Evolutionary conservation across 2,329 filamentous ascomycete genomes (phyloP).

Genomic region (Pseudogymnoascus sp.): DNA sequence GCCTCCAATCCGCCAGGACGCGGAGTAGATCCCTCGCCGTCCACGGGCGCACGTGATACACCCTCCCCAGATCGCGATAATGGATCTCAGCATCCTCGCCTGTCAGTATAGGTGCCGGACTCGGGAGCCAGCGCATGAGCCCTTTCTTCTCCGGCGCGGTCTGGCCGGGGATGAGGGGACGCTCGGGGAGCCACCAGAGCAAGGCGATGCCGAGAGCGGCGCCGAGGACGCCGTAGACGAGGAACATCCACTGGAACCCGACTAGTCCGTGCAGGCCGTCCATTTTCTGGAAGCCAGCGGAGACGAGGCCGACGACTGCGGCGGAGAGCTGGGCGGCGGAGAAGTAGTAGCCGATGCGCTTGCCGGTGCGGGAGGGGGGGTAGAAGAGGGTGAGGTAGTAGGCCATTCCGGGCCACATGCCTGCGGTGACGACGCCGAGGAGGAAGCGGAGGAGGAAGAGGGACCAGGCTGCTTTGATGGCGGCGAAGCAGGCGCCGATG

Average conservation of each 20-base stretch:
- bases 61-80: slow-evolving; percentile 72
- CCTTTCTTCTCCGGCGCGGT: slow-evolving; percentile 31
- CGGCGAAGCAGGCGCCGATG: slow-evolving; percentile 76
- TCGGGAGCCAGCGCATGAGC: slow-evolving; percentile 59
- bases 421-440: slow-evolving; percentile 79
- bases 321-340: slow-evolving; percentile 84
- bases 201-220: slow-evolving; percentile 64
- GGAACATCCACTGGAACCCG: slow-evolving; percentile 89
- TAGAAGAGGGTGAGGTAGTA: slow-evolving; percentile 92
- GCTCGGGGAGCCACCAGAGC: slow-evolving; percentile 86
- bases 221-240: slow-evolving; percentile 73
- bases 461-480: slow-evolving; percentile 75
- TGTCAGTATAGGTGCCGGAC: slow-evolving; percentile 60
- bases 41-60: slow-evolving; percentile 73
- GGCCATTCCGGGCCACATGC: slow-evolving; percentile 93
- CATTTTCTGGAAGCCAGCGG: slow-evolving; percentile 87
- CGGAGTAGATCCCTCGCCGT: slow-evolving; percentile 58
- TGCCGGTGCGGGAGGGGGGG: slow-evolving; percentile 75
- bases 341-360: slow-evolving; percentile 83
- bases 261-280: slow-evolving; percentile 68
- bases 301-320: slow-evolving; percentile 81
- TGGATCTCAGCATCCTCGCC: slow-evolving; percentile 75
- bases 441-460: slow-evolving; percentile 63
- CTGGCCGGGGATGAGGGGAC: slow-evolving; percentile 68
- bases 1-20: slow-evolving; percentile 76